Base-by-base conservation (phyloP, 768 basidiomycete species). In the Mycena venus region DNA sequence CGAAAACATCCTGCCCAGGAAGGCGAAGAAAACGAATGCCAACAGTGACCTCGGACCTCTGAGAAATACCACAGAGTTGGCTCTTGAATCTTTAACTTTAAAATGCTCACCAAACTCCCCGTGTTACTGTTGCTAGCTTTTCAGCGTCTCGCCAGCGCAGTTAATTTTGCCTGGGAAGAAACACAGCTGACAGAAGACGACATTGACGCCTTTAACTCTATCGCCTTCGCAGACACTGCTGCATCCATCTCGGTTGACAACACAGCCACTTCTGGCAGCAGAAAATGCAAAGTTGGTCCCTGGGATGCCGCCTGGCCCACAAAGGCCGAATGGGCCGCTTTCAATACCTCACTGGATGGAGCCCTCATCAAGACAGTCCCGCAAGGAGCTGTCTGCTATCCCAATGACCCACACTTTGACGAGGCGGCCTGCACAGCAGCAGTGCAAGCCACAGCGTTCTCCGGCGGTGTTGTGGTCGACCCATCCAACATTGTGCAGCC, bases 151-250 rank as follows among this genome's bases (percentile, higher is more conserved):
- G 55, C 15, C 19, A 56, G 55, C 55, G 55, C 55, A 56, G 55
- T 56, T 14, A 59, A 59, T 19, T 59, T 59, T 59, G 56, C 56
- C 56, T 59, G 56, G 56, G 56, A 59, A 59, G 56, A 59, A 34
- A 59, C 56, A 15, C 56, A 59, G n/a, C 56, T 59, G 56, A 59
- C 56, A 59, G n/a, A 59, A 59, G 56, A 59, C 32, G 56, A 59
- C 56, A 59, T 59, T 59, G 56, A 31, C 56, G n/a, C 31, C 31
- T 59, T 59, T 19, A 59, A 0, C n/a, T 59, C 56, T 19, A 34
- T 59, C 56, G 56, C 56, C 56, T 59, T 38, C 36, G 36, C 36
- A 38, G 36, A 38, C 36, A 36, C 56, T 59, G 31, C 56, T 59
- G 31, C 56, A 15, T 59, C 56, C 56, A 32, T 59, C 56, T 17